A percentile compares a stretch with the other conserved stretches of the same genome.
phyloP scores from a whole-genome alignment of 2,329 filamentous ascomycete genomes.

The Rutstroemia sp. region DNA sequence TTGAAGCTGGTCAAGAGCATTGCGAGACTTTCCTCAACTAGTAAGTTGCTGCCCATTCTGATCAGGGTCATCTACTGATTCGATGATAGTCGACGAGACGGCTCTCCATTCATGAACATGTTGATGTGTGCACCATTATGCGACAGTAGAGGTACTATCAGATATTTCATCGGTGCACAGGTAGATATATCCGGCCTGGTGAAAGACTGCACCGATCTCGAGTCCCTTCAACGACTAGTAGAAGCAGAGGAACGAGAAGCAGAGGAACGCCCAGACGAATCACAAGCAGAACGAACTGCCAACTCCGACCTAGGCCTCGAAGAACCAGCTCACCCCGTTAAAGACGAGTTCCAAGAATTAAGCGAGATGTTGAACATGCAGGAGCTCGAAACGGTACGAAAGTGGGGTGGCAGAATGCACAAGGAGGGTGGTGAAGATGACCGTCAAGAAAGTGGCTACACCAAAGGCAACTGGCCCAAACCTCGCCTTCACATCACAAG shows the following conservation, averaged over 20 bases:
- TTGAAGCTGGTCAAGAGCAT: constrained; percentile 57
- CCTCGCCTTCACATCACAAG: constrained; percentile 36
- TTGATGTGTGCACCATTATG: constrained; percentile 57
- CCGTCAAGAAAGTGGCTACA: constrained; percentile 31
- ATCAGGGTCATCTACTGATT: constrained; percentile 4
- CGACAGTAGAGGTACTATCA: constrained; percentile 52
- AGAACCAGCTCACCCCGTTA: constrained; percentile 26
- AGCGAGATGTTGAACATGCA: constrained; percentile 62
- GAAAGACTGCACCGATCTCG: constrained; percentile 53
- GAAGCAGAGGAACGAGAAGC: neutral
- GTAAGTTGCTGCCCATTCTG: constrained; percentile 31
- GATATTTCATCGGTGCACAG: constrained; percentile 61
- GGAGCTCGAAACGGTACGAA: constrained; percentile 58
- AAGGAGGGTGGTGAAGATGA: constrained; percentile 36
- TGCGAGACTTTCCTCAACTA: constrained; percentile 72
- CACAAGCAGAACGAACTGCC: constrained; percentile 18
- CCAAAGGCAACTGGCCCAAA: constrained; percentile 32
- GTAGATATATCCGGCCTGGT: constrained; percentile 57
- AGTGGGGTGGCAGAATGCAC: constrained; percentile 58
- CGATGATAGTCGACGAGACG: constrained; percentile 47
- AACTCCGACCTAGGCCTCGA: constrained; percentile 7
- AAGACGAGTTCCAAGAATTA: constrained; percentile 58
- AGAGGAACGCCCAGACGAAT: constrained; percentile 19
- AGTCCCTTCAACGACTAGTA: constrained; percentile 44
- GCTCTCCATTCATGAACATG: constrained; percentile 61